Evolutionary conservation across 805 yeast genomes (phyloP).

Genomic region (Nakazawaea pomicola): DNA sequence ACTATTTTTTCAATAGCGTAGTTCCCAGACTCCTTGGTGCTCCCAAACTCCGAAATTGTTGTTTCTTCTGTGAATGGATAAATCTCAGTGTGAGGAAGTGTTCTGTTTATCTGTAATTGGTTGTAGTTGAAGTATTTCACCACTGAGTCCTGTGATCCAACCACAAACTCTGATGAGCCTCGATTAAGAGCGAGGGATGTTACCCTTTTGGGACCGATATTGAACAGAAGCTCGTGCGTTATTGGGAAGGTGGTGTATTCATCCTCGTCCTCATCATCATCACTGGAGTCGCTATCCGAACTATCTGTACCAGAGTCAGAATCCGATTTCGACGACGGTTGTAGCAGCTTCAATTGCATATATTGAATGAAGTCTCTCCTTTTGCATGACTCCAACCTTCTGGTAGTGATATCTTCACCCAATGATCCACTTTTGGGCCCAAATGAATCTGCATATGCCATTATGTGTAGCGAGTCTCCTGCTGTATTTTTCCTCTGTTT

Average conservation of each 20-base stretch:
- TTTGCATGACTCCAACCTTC: neutral
- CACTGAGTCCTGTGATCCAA: conserved; percentile 22
- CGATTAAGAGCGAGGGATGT: conserved; percentile 20
- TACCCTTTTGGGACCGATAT: conserved; percentile 18
- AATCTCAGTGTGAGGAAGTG: conserved; percentile 13
- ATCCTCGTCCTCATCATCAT: conserved; percentile 18
- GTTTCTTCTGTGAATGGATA: conserved; percentile 13
- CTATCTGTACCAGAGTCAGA: conserved; percentile 8
- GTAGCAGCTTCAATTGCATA: conserved; percentile 13
- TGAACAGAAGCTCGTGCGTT: conserved; percentile 25
- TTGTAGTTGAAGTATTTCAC: conserved; percentile 28
- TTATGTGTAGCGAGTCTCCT: neutral
- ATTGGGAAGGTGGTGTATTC: conserved; percentile 29
- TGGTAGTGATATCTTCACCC: neutral
- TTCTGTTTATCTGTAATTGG: conserved; percentile 22
- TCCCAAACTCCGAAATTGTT: conserved; percentile 13
- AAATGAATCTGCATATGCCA: too few relatives aligned
- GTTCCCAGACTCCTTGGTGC: conserved; percentile 8
- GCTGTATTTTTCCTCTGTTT: neutral
- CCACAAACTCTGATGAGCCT: conserved; percentile 22
- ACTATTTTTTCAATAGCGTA: conserved; percentile 8
- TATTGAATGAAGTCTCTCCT: conserved; percentile 9
- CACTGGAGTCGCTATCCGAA: conserved; percentile 9
- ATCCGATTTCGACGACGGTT: neutral
- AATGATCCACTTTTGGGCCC: neutral